Conservation (phyloP, 331 rosid species). For the Ulmus americana region DNA sequence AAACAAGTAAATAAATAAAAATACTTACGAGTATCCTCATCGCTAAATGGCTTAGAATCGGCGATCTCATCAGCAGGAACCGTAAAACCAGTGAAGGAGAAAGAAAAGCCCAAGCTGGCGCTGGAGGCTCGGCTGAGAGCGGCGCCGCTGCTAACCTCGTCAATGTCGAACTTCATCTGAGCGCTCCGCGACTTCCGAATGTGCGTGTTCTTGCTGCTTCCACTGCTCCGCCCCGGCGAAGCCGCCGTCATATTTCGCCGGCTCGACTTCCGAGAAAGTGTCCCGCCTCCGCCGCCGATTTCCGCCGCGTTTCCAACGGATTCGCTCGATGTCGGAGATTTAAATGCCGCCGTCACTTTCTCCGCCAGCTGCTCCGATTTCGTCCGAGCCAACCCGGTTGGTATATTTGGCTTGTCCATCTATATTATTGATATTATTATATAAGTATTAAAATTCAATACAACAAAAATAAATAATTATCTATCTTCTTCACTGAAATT, state of each 20-base stretch:
- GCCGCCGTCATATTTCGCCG: conserved; percentile 43
- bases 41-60: conserved; percentile 72
- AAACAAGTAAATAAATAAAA: background rate
- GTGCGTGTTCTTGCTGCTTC: conserved; percentile 46
- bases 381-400: conserved; percentile 43
- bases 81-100: conserved; percentile 91
- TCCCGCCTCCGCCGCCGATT: conserved; percentile 27
- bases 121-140: conserved; percentile 93
- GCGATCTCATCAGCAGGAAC: conserved; percentile 66
- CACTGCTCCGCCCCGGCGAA: conserved; percentile 40
- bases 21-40: conserved; percentile 70
- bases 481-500: background rate
- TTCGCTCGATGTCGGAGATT: conserved; percentile 35
- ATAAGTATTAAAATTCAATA: background rate
- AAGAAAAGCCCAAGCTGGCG: conserved; percentile 89
- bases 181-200: conserved; percentile 86
- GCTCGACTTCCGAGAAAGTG: conserved; percentile 57
- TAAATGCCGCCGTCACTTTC: conserved; percentile 29
- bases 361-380: conserved; percentile 73
- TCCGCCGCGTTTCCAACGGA: conserved; percentile 23
- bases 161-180: conserved; percentile 69
- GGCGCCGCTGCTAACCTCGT: conserved; percentile 70
- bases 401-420: conserved; percentile 48
- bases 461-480: background rate
- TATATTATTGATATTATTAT: background rate